Base-by-base conservation (phyloP, 306 rosid genomes). In the Vigna trinervia region DNA sequence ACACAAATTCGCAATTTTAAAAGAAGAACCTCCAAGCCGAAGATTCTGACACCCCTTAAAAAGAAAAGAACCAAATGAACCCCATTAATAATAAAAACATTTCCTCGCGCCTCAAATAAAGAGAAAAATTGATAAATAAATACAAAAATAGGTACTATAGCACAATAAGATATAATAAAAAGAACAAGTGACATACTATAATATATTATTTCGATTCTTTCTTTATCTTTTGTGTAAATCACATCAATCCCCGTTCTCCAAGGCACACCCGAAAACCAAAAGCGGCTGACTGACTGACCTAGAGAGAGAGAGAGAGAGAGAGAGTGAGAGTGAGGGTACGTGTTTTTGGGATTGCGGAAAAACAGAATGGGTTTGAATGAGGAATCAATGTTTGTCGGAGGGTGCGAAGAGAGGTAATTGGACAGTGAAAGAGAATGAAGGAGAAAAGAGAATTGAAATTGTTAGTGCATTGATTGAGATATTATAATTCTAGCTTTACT, bases 141-240 rank as follows among this genome's bases (percentile, higher is more conserved):
- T 13, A 13, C 3, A 45, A 45, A 2, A 45, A 45, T 45, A 12
- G 2, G 50, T 45, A 45, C 50, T 45, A 34, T 34, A 45, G 14
- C 14, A 45, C 50, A 45, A 2, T 45, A 4, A 60, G 4, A 5
- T 8, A 22, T 12, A 39, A 38, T 39, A 39, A 5, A 39, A 66
- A 69, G 51, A 52, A 30, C 51, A 26, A 59, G 3, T 41, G n/a
- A 51, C 50, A 12, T 56, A 41, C 46, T 41, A 41, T 41, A 41
- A 41, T 41, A 41, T 41, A 63, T 64, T 54, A 47, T 50, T 19
- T 39, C 11, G 52, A 32, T 66, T 69, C 72, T 67, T 56, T 39
- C 84, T 83, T 79, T 81, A 81, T 68, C 86, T 71, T 76, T 79
- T 69, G 77, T 26, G 78, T 63, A 79, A 81, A 83, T 76, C 88